Conservation (phyloP, 345 rosid genomes). For the Linum lewisii region DNA sequence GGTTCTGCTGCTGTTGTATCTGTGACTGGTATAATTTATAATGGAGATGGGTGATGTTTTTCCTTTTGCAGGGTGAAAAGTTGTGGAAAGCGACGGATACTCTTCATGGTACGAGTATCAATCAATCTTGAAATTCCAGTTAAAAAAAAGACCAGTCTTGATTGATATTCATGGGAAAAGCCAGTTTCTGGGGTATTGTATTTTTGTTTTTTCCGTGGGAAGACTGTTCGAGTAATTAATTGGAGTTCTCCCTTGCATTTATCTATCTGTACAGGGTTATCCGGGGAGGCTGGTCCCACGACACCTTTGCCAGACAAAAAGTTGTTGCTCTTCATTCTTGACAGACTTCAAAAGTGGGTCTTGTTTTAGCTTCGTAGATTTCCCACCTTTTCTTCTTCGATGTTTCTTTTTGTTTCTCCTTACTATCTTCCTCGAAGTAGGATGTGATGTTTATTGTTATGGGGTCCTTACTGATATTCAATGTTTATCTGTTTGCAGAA, state of each 20-base stretch:
- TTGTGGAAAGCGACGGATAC: slow-evolving; percentile 78
- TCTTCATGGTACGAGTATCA: slow-evolving; percentile 43
- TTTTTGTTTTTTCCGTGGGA: slow-evolving; percentile 13
- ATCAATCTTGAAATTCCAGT: slow-evolving; percentile 23
- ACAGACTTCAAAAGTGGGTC: slow-evolving; percentile 95
- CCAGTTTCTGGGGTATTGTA: neutral
- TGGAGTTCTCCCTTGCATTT: slow-evolving; percentile 23
- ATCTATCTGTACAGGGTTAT: slow-evolving; percentile 58
- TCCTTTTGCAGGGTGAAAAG: slow-evolving; percentile 65
- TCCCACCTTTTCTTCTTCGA: neutral
- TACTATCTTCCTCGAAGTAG: too few species aligned
- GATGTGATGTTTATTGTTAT: slow-evolving; percentile 2
- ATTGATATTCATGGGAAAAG: too few species aligned
- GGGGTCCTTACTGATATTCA: slow-evolving; percentile 21
- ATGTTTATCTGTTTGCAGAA: slow-evolving; percentile 36
- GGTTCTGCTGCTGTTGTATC: neutral
- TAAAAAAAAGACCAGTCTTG: slow-evolving; percentile 9
- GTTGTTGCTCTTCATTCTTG: slow-evolving; percentile 96
- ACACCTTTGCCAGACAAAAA: slow-evolving; percentile 97
- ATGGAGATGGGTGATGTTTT: slow-evolving; percentile 17
- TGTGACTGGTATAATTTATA: slow-evolving; percentile 4
- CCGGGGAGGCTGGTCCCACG: slow-evolving; percentile 84
- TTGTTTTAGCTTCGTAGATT: slow-evolving; percentile 23
- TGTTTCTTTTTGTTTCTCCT: neutral
- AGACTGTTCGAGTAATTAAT: slow-evolving; percentile 17